Conservation (phyloP, 192 early-diverging fungal species). For the Linderina pennispora region DNA sequence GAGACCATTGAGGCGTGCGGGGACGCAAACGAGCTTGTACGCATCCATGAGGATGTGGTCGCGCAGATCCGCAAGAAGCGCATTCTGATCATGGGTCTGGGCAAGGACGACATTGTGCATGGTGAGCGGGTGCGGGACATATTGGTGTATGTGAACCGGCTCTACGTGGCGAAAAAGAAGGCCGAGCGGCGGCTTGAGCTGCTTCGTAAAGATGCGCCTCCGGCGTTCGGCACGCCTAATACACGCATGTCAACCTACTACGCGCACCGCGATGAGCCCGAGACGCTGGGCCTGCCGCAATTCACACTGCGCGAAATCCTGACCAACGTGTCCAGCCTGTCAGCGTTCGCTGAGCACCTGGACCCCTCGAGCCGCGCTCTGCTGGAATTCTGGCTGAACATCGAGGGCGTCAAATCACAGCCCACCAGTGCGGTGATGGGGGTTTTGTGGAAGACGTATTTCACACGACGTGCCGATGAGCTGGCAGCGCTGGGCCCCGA, state of each 20-base stretch:
- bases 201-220: constrained; percentile 41
- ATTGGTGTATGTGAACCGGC: constrained; percentile 65
- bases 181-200: constrained; percentile 66
- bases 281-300: constrained; percentile 37
- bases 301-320: constrained; percentile 56
- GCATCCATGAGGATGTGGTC: constrained; percentile 62
- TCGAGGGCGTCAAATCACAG: constrained; percentile 57
- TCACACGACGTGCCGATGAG: constrained; percentile 42
- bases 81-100: constrained; percentile 51
- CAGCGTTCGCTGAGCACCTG: constrained; percentile 78
- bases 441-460: constrained; percentile 48
- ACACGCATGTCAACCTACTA: constrained; percentile 41
- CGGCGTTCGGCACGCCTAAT: neutral
- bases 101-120: constrained; percentile 71
- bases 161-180: constrained; percentile 64
- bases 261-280: constrained; percentile 40
- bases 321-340: constrained; percentile 56
- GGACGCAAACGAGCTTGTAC: constrained; percentile 54
- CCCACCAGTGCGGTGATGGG: constrained; percentile 12
- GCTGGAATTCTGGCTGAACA: constrained; percentile 68
- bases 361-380: constrained; percentile 59
- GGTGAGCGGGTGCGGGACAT: constrained; percentile 70
- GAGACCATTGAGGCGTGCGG: constrained; percentile 61
- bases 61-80: constrained; percentile 68
- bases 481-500: constrained; percentile 20